Conservation (phyloP, 192 early-diverging fungal genomes). For the Gryganskiella cystojenkinii region DNA sequence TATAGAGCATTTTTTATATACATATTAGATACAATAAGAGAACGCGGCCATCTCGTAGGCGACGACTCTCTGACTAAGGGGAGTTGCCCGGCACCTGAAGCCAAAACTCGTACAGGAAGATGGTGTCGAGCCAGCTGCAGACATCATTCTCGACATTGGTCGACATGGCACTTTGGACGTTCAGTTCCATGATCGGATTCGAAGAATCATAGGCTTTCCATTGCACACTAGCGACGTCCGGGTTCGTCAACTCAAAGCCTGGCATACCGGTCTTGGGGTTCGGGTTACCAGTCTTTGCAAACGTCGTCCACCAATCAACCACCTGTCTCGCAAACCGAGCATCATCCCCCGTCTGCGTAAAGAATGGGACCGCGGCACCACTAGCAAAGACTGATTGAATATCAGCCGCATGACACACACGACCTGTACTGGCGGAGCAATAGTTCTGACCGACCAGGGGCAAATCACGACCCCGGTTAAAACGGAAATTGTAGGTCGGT, state of each 20-base stretch:
- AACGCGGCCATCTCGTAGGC: too few relatives aligned
- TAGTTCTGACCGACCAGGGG: slow-evolving; percentile 1
- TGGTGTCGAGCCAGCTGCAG: background rate
- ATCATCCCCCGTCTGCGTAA: background rate
- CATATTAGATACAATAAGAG: too few relatives aligned
- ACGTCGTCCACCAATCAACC: background rate
- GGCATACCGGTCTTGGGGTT: background rate
- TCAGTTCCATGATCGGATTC: background rate
- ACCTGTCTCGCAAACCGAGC: background rate
- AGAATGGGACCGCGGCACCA: background rate
- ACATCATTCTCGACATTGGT: background rate
- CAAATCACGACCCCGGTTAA: slow-evolving; percentile 37
- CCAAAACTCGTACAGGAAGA: background rate
- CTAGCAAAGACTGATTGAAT: background rate
- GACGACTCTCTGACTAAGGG: too few relatives aligned
- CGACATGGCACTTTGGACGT: background rate
- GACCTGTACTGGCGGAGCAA: slow-evolving; percentile 6
- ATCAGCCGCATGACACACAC: background rate
- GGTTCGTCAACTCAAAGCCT: background rate
- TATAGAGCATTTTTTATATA: too few relatives aligned
- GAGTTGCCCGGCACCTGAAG: background rate
- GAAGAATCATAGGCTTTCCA: background rate
- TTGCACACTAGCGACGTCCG: background rate
- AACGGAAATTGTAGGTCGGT: slow-evolving; percentile 31
- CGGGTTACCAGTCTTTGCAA: background rate